A percentile compares a stretch with the other conserved stretches of the same genome.
phyloP scores from a whole-genome alignment of 78 protist genomes.

The Anaeramoeba ignava region DNA sequence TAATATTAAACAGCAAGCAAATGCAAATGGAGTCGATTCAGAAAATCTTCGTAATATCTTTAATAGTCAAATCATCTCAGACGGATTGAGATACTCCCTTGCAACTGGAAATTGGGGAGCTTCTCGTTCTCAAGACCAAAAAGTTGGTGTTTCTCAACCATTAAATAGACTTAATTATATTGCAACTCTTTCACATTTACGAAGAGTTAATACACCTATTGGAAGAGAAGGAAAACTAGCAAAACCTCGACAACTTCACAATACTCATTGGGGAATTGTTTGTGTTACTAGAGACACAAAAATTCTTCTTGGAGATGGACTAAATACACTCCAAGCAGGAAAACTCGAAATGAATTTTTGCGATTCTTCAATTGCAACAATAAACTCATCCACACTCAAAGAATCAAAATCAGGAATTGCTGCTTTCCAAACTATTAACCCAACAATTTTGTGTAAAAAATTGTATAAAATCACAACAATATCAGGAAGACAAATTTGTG shows the following conservation, averaged over 20 bases:
- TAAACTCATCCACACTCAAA: too few relatives aligned
- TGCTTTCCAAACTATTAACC: too few relatives aligned
- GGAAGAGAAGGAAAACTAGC: conserved; percentile 79
- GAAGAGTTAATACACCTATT: conserved; percentile 91
- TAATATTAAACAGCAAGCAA: too few relatives aligned
- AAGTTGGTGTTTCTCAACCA: conserved; percentile 87
- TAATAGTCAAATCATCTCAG: conserved; percentile 50
- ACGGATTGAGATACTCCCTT: conserved; percentile 80
- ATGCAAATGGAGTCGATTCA: not conserved
- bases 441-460: too few relatives aligned
- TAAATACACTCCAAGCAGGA: too few relatives aligned
- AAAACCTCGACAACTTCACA: conserved; percentile 81
- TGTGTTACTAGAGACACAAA: conserved; percentile 99
- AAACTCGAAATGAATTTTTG: too few relatives aligned
- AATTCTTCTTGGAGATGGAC: too few relatives aligned
- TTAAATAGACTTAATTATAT: conserved; percentile 89
- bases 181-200: conserved; percentile 86
- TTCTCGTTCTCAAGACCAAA: not conserved
- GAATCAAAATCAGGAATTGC: too few relatives aligned
- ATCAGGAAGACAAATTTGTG: not conserved
- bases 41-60: conserved; percentile 6
- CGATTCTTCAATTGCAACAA: too few relatives aligned
- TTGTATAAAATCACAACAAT: not conserved
- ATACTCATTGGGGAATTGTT: conserved; percentile 97
- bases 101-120: conserved; percentile 96